Evolutionary conservation across 1,284 basidiomycete genomes (phyloP), one percentile per base, ranked within the genome.

Genomic region (Ceratobasidium sp.): DNA sequence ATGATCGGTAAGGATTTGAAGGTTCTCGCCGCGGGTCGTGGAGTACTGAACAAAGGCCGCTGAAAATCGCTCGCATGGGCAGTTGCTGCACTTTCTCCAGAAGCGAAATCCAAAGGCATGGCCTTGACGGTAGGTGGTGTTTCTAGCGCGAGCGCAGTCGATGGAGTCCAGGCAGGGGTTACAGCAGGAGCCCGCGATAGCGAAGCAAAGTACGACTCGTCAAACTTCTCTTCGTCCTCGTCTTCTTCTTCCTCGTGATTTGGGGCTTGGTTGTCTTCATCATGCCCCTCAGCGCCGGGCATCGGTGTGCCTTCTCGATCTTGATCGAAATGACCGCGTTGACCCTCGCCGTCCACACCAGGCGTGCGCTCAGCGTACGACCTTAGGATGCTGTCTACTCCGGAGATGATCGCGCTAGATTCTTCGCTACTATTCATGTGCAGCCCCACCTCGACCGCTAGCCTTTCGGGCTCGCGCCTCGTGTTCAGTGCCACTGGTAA

Each of bases 311-410:
- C 21, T 6, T 30, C 30, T 13, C 23, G 21, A n/a, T 38, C 23
- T 18, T 46, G 35, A 16, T 26, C 52, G 18, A 46, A 47, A 23
- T 47, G 21, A 54, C 47, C 16, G 8, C 14, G 21, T 21, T 47
- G 66, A 14, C 23, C 16, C 9, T 69, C 54, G 8, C 43, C 23
- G 14, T 69, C 66, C 16, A 18, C 66, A 28, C 28, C 14, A 28
- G 66, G 66, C 16, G 52, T 69, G n/a, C 66, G 66, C 38, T 69
- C 66, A 30, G 54, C 35, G 35, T 69, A 69, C 26, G 66, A 69
- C 49, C 54, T 69, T 38, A 69, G 47, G 28, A 69, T 69, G 28
- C 66, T 69, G 11, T 67, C 64, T 28, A 67, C 64, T 41, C 64
- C 64, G 9, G 66, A 69, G 58, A 58, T 21, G n/a, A 43, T 58